These are phyloP conservation scores for Alternaria rosae DNA, from an alignment of 2,329 filamentous ascomycete species.

Conservation along the genomic window DNA sequence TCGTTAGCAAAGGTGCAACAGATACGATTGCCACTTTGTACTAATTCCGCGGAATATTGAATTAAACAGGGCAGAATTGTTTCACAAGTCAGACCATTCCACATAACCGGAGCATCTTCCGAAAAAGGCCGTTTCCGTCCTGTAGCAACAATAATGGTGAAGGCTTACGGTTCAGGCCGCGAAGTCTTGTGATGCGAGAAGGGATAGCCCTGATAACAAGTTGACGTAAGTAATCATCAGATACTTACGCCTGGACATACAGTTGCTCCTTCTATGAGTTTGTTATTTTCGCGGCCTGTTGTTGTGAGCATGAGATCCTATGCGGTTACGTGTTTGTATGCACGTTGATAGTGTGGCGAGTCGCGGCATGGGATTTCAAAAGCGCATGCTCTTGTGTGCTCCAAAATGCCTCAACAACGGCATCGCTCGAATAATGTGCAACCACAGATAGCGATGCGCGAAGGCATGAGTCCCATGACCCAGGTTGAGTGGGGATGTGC, in stretches of 20 bases:
- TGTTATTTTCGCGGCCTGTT: background rate
- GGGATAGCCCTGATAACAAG: background rate
- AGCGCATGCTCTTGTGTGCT: constrained; percentile 4
- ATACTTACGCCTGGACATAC: background rate
- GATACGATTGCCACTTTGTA: background rate
- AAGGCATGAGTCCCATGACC: background rate
- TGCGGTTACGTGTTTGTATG: background rate
- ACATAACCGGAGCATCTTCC: background rate
- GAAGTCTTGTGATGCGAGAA: background rate
- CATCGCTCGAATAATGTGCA: background rate
- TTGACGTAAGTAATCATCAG: background rate
- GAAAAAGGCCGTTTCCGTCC: background rate
- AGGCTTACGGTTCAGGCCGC: background rate
- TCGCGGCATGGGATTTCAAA: constrained; percentile 6
- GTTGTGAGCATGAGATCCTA: background rate
- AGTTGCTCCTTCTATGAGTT: background rate
- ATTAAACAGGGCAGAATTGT: background rate
- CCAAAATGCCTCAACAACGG: background rate
- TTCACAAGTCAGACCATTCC: background rate
- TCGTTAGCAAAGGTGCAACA: constrained; percentile 1
- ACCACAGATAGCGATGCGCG: constrained; percentile 1
- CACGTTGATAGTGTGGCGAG: background rate
- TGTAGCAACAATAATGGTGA: background rate
- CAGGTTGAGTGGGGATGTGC: constrained; percentile 10
- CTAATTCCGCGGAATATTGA: background rate